Base-by-base conservation (phyloP, 176 grass and related monocot species). In the Zea luxurians region DNA sequence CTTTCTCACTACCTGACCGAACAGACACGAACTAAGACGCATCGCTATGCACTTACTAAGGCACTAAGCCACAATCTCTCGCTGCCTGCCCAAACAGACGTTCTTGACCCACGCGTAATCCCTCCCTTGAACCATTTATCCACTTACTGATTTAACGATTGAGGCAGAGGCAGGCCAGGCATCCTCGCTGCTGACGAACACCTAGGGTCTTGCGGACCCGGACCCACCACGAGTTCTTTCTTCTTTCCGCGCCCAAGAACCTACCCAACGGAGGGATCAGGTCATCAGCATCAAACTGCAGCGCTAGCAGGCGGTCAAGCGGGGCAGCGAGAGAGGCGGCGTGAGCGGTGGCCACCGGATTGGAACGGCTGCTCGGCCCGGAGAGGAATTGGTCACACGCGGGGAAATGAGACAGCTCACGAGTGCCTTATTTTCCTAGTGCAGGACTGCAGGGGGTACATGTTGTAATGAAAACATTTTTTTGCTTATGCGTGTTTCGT, bases 161-260 rank as follows among this genome's bases (percentile, higher is more conserved):
- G 68, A 77, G 72, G 85, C 17, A 86, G 73, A 44, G 85, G 78
- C 43, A 71, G 73, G 16, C 85, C 85, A 10, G 78, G 85, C 85
- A 86, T 82, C 78, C 55, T 82, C 58, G 46, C 27, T 13, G 72
- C 37, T 57, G 53, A 47, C 9, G 41, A 83, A 9, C 73, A 15
- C 64, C 64, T 81, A 41, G n/a, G 47, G 37, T 7, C n/a, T 61
- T 35, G 79, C n/a, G n/a, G 15, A 15, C 48, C 68, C 8, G n/a
- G 11, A 42, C 16, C 61, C 75, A 47, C 10, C 5, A 41, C 10
- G 17, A 66, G 13, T 6, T 48, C 12, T 48, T 61, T 50, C 45
- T 4, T 37, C 27, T 64, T 48, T 38, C 61, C 75, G 13, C 6
- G 5, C 60, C 16, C 15, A 27, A 1, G 76, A 52, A 53, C 46